phyloP scores from a whole-genome alignment of 345 rosid genomes.

The Rhizophora mangle region DNA sequence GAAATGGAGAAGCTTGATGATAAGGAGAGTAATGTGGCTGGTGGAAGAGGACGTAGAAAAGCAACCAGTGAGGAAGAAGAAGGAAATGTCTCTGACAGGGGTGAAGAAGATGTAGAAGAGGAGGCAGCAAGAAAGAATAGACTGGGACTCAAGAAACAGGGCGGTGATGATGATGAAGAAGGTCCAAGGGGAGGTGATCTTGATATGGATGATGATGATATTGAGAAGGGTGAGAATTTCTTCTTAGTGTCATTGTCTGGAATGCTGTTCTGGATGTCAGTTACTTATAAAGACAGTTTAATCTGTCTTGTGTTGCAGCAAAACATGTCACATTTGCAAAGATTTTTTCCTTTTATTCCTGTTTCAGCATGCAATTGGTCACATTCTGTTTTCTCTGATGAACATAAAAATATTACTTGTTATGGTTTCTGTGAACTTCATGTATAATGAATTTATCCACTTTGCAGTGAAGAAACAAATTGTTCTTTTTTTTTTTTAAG shows the following conservation, averaged over 20 bases:
- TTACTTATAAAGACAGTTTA: not conserved
- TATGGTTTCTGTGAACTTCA: not conserved
- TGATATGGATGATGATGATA: conserved; percentile 93
- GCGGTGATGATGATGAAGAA: conserved; percentile 88
- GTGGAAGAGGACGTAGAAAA: conserved; percentile 81
- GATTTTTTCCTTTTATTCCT: not conserved
- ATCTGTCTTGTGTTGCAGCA: not conserved
- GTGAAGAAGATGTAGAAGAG: conserved; percentile 94
- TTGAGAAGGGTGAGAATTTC: conserved; percentile 71
- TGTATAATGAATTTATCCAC: not conserved
- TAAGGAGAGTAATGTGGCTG: conserved; percentile 48
- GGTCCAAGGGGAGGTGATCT: conserved; percentile 87
- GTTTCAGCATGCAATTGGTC: not conserved
- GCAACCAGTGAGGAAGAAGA: conserved; percentile 73
- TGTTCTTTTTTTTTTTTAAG: too few relatives aligned
- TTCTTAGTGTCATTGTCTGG: not conserved
- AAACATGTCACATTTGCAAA: not conserved
- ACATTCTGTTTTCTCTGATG: not conserved
- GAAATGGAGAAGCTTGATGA: conserved; percentile 74
- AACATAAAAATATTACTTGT: not conserved
- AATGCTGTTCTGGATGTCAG: not conserved
- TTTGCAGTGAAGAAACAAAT: too few relatives aligned
- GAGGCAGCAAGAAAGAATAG: conserved; percentile 84
- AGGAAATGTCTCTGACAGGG: conserved; percentile 78
- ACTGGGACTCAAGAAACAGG: conserved; percentile 69